Evolutionary conservation across 1,284 basidiomycete species (phyloP).

Genomic region (Somion occarium): DNA sequence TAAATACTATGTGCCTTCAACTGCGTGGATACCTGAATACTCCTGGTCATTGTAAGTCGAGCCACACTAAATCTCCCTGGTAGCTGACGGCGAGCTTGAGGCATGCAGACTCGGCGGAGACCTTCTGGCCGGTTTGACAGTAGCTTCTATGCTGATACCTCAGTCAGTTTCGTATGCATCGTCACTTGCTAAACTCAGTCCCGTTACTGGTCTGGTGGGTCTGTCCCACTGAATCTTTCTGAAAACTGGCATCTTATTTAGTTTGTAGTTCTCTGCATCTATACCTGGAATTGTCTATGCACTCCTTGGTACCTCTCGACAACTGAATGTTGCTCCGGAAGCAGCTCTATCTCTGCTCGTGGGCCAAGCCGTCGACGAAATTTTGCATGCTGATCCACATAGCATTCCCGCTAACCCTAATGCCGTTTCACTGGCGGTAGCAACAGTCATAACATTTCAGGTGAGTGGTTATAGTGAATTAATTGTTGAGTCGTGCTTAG

Average conservation of each 20-base stretch:
- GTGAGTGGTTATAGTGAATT: too few species aligned
- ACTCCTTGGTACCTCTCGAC: slow-evolving; percentile 79
- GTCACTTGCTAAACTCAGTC: slow-evolving; percentile 77
- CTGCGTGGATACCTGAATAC: slow-evolving; percentile 83
- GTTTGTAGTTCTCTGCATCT: slow-evolving; percentile 64
- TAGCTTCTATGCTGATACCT: slow-evolving; percentile 88
- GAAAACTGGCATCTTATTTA: background rate
- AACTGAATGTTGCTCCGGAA: slow-evolving; percentile 86
- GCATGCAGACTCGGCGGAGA: slow-evolving; percentile 72
- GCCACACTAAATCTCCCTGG: background rate
- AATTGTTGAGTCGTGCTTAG: too few species aligned
- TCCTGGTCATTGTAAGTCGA: slow-evolving; percentile 59
- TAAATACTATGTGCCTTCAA: slow-evolving; percentile 69
- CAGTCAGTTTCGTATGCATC: slow-evolving; percentile 92
- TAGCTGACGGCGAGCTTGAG: slow-evolving; percentile 10
- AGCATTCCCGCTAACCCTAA: slow-evolving; percentile 46
- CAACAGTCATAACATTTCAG: slow-evolving; percentile 81
- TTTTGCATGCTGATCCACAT: slow-evolving; percentile 60
- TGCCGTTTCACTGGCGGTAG: slow-evolving; percentile 56
- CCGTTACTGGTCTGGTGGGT: slow-evolving; percentile 80
- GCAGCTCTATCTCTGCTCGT: slow-evolving; percentile 86
- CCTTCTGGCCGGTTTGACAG: slow-evolving; percentile 78
- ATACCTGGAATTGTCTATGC: slow-evolving; percentile 83
- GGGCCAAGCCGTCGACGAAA: slow-evolving; percentile 78
- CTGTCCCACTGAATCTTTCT: background rate